Conservation (phyloP, 2,329 filamentous ascomycete genomes). For the Paecilomyces sp. region DNA sequence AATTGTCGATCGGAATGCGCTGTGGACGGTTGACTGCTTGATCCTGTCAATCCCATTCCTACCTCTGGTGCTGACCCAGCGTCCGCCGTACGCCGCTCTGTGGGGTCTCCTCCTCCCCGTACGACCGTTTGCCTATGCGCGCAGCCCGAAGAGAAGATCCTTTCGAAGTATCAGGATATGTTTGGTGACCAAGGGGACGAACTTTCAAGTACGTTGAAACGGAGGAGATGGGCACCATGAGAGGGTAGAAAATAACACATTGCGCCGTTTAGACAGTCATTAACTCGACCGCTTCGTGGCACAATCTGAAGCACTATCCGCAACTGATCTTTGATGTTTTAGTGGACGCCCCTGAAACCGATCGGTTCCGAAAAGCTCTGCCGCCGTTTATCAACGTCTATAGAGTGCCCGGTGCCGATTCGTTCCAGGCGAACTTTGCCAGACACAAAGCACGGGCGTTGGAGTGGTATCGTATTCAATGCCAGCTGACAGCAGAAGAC, state of each 20-base stretch:
- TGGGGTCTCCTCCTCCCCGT: constrained; percentile 4
- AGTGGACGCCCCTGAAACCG: constrained; percentile 1
- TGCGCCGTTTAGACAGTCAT: constrained; percentile 2
- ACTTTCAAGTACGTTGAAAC: not conserved
- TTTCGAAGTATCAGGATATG: constrained; percentile 3
- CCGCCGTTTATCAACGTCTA: constrained; percentile 2
- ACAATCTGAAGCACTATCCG: constrained; percentile 1
- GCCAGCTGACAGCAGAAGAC: constrained; percentile 5
- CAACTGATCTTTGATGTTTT: constrained; percentile 5
- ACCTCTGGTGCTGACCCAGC: not conserved
- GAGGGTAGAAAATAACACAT: not conserved
- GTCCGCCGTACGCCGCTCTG: constrained; percentile 2
- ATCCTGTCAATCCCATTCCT: not conserved
- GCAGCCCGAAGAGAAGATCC: not conserved
- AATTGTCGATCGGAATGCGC: constrained; percentile 1
- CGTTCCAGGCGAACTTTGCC: constrained; percentile 1
- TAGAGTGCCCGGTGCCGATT: not conserved
- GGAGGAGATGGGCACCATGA: not conserved
- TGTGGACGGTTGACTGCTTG: constrained; percentile 1
- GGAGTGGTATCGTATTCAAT: constrained; percentile 6
- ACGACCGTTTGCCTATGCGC: constrained; percentile 2
- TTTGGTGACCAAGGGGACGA: constrained; percentile 6
- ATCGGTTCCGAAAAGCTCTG: constrained; percentile 1
- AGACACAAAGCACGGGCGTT: constrained; percentile 8
- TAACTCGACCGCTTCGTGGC: constrained; percentile 3